Percentiles rank a stretch among this genome's conserved stretches.
Conservation (phyloP, 1,284 basidiomycete species). For the Tilletiaria anomala region DNA sequence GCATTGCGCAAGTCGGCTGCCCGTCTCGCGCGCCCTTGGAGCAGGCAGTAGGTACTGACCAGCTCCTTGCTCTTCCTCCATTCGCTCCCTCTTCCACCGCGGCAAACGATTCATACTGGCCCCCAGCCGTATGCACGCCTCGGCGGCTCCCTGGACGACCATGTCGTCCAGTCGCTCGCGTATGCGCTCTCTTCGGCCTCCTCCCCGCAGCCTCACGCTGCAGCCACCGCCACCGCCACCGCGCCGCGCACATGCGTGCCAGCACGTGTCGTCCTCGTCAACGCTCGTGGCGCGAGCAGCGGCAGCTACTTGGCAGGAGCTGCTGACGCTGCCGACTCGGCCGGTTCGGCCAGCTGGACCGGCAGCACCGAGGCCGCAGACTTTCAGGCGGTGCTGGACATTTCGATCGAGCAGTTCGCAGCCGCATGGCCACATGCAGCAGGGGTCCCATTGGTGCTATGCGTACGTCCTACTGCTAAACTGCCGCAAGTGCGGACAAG, state of each 20-base stretch:
- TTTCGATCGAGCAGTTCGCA: constrained; percentile 4
- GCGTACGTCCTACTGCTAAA: too few relatives aligned
- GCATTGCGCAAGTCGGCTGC: too few relatives aligned
- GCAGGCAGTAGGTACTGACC: too few relatives aligned
- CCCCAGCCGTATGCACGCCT: constrained; percentile 4
- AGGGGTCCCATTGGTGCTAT: constrained; percentile 3
- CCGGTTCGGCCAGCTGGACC: constrained; percentile 15
- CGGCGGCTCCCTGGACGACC: constrained; percentile 16
- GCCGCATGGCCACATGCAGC: constrained; percentile 7
- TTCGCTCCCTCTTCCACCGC: too few relatives aligned
- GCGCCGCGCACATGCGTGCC: too few relatives aligned
- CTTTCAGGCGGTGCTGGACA: constrained; percentile 8
- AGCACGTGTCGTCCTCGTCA: too few relatives aligned
- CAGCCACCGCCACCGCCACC: too few relatives aligned
- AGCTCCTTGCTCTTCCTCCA: too few relatives aligned
- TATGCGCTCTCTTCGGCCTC: constrained; percentile 2
- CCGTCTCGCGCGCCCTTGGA: too few relatives aligned
- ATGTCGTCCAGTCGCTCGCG: constrained; percentile 10
- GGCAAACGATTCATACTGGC: too few relatives aligned
- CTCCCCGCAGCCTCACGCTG: not conserved
- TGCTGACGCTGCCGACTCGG: constrained; percentile 9
- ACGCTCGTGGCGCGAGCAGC: too few relatives aligned
- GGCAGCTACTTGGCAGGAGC: not conserved
- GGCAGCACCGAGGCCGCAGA: constrained; percentile 11
- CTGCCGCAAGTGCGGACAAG: not conserved